phyloP scores from a whole-genome alignment of 306 rosid genomes.

The Rosa multiflora region DNA sequence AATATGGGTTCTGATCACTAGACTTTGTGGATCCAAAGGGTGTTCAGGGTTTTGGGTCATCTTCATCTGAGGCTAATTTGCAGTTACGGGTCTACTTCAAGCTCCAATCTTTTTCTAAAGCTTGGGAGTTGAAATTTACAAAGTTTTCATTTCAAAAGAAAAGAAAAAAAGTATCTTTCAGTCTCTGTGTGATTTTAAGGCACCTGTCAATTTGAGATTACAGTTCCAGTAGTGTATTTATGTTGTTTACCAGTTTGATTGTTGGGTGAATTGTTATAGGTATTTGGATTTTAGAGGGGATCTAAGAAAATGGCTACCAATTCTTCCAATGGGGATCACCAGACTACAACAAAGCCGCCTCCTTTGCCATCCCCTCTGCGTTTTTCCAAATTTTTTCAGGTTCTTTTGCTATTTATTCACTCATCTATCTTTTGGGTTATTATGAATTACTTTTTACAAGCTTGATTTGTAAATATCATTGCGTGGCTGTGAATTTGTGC shows the following conservation, averaged over 20 bases:
- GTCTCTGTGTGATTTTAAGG: neutral
- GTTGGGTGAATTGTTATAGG: slow-evolving; percentile 26
- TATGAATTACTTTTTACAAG: slow-evolving; percentile 4
- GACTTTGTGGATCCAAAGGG: slow-evolving; percentile 34
- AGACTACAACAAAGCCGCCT: slow-evolving; percentile 54
- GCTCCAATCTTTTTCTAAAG: slow-evolving; percentile 13
- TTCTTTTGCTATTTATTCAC: slow-evolving; percentile 3
- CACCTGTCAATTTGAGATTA: slow-evolving; percentile 10
- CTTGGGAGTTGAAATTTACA: slow-evolving; percentile 4
- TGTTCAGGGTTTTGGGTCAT: slow-evolving; percentile 38
- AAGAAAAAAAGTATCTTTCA: neutral
- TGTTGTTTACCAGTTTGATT: slow-evolving; percentile 8
- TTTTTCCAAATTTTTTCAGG: slow-evolving; percentile 85
- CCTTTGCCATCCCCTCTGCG: slow-evolving; percentile 89
- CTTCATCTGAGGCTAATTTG: slow-evolving; percentile 30
- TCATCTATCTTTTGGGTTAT: slow-evolving; percentile 15
- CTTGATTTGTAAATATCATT: slow-evolving; percentile 5
- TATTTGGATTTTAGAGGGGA: slow-evolving; percentile 29
- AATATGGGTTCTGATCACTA: slow-evolving; percentile 36
- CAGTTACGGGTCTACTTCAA: slow-evolving; percentile 28
- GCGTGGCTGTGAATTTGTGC: slow-evolving; percentile 19
- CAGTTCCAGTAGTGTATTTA: neutral
- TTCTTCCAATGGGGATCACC: slow-evolving; percentile 55
- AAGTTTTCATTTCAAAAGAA: neutral
- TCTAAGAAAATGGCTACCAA: slow-evolving; percentile 53